Evolutionary conservation across 83 land plant species (phyloP).

Genomic region (Diphasiastrum complanatum): DNA sequence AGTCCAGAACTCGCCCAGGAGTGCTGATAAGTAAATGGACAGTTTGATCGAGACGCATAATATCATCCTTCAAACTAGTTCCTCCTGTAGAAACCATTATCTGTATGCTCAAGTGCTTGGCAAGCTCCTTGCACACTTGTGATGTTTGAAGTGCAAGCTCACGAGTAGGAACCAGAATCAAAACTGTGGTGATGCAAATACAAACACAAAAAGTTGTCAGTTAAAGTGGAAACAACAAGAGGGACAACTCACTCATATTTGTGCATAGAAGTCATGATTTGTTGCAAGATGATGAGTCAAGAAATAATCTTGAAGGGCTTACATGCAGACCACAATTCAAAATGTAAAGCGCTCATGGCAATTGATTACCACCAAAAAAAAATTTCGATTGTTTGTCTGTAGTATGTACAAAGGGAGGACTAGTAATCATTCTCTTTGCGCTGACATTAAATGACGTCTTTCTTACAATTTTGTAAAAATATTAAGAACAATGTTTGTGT

Average conservation of each 20-base stretch:
- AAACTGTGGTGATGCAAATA: constrained; percentile 33
- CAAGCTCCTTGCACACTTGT: constrained; percentile 93
- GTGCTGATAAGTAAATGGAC: constrained; percentile 95
- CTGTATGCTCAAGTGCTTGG: constrained; percentile 80
- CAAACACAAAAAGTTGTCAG: not conserved
- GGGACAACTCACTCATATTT: not conserved
- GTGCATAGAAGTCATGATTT: too few species aligned
- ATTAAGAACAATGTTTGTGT: too few species aligned
- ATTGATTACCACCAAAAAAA: too few species aligned
- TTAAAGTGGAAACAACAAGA: not conserved
- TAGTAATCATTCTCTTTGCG: too few species aligned
- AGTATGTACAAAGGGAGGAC: too few species aligned
- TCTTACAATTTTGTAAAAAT: too few species aligned
- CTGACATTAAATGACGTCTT: too few species aligned
- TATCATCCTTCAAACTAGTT: constrained; percentile 89
- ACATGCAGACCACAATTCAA: too few species aligned
- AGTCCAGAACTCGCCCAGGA: constrained; percentile 86
- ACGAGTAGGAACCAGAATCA: constrained; percentile 62
- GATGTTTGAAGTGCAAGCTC: constrained; percentile 55
- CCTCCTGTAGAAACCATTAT: constrained; percentile 97
- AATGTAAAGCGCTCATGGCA: too few species aligned
- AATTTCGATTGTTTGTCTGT: too few species aligned
- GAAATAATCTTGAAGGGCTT: too few species aligned
- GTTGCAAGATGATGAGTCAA: too few species aligned
- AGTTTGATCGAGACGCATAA: constrained; percentile 90